Base-by-base conservation (phyloP, 2,329 filamentous ascomycete genomes). In the Sporothrix protearum region DNA sequence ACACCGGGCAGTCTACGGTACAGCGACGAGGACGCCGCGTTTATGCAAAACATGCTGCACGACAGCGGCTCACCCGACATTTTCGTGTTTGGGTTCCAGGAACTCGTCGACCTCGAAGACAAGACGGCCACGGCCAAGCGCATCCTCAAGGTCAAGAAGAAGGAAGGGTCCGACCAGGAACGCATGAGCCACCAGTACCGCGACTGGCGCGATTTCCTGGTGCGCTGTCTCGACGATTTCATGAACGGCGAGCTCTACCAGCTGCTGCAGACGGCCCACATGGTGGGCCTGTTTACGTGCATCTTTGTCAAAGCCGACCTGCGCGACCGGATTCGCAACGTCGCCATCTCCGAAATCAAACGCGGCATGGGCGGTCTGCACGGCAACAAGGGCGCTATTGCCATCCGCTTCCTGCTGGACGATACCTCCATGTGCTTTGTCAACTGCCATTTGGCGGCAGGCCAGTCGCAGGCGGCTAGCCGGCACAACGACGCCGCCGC, bases 121-220 rank as follows among this genome's bases (percentile, higher is more conserved):
- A 98, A 98, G 83, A 96, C 94, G 76, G 92, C 96, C 68, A 98
- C 95, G 28, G 96, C 96, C n/a, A 97, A 96, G 82, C 93, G 92
- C 71, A 89, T 98, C 76, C 91, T 98, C 79, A 96, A 94, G 78
- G 93, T 92, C 76, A 96, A 96, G 80, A 97, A 97, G 78, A 92
- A 93, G 77, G 89, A 92, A 39, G 89, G 91, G 12, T 89, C 91
- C 0, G 91, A 93, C 68, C 90, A 92, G 76, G 94, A 97, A 79
- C 89, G 94, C 76, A 98, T 98, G 93, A 96, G 93, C 80, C 94
- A 96, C 76, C 94, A 97, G 78, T 99, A 99, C 80, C 92, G 96
- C 74, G 93, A 96, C 73, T 99, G 96, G 96, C 88, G 93, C 77
- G 94, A 98, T 79, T 94, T 97, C 79, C 84, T 99, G 39, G 89